Evolutionary conservation across 2,329 filamentous ascomycete genomes (phyloP), one percentile per base, ranked within the genome.

Genomic region (Ascocoryne sarcoides): DNA sequence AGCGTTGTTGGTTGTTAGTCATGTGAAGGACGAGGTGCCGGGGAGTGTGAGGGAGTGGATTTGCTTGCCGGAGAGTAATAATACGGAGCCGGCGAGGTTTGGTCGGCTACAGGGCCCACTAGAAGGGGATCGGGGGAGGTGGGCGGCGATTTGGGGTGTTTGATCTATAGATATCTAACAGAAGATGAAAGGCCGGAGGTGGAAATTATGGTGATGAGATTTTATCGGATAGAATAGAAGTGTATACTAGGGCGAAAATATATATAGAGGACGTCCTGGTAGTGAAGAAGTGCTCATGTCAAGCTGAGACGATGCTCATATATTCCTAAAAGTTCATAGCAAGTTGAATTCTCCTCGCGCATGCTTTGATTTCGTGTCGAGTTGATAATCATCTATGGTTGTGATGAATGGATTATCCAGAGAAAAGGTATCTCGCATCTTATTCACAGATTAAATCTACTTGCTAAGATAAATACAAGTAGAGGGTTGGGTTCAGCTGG

Each of bases 1-100:
- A 63, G 88, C 88, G 1, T 65, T 98, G 39, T 73, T 96, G n/a
- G 87, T 89, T 48, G 90, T 96, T 44, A 92, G 87, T 46, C 92
- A 98, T 64, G 72, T 90, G 45, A 80, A 79, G 47, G 88, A 95
- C 54, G 92, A 98, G 62, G 84, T 96, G 8, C 92, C 92, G 0
- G 79, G 82, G 36, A 82, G 80, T 50, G 75, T 95, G 17, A 67
- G 86, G 34, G 79, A 93, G 58, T 96, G 84, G 82, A 69, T 96
- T 37, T 89, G 85, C 59, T 66, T 95, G 20, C 88, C 90, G 1
- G 83, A 89, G 61, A 71, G 81, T 3, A 83, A 81, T 39, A 76
- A 76, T 1, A 73, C 74, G 1, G 53, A 57, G 23, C 62, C 71
- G 12, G 78, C 82, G 8, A 69, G 82, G 39, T 79, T 81, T 54